Percentiles rank a stretch among this genome's conserved stretches.
These are phyloP conservation scores for Thymus quinquecostatus DNA, from an alignment of 257 asterid species.

Conservation along the genomic window DNA sequence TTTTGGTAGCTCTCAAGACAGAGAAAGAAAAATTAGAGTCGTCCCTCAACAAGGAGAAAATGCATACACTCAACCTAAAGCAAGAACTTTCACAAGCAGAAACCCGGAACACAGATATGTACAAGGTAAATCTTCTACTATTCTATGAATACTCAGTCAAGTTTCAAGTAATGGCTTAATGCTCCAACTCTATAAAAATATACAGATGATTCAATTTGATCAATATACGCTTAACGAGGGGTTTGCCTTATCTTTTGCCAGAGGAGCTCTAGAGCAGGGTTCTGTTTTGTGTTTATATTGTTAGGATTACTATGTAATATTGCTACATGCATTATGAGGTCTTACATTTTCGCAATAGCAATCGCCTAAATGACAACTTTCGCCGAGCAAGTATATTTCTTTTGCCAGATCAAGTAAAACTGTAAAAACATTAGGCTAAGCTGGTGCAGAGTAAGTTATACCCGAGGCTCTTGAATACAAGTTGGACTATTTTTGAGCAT, in stretches of 20 bases:
- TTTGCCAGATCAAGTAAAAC: no score
- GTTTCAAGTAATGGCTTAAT: slow-evolving; percentile 10
- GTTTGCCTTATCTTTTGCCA: slow-evolving; percentile 10
- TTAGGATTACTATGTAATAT: background rate
- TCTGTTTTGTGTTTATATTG: slow-evolving; percentile 11
- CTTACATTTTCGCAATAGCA: background rate
- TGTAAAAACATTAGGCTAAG: no score
- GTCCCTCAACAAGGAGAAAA: slow-evolving; percentile 73
- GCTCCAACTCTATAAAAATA: no score
- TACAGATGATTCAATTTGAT: background rate
- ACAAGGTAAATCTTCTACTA: slow-evolving; percentile 62
- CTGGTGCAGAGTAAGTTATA: slow-evolving; percentile 1
- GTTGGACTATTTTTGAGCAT: slow-evolving; percentile 13
- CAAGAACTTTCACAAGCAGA: slow-evolving; percentile 75
- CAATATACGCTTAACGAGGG: background rate
- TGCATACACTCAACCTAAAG: slow-evolving; percentile 63
- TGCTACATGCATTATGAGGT: background rate
- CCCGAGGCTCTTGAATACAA: background rate
- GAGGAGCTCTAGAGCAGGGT: slow-evolving; percentile 5
- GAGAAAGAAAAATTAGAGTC: slow-evolving; percentile 78
- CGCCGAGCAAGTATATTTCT: background rate
- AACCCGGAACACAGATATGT: slow-evolving; percentile 70
- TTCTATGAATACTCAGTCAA: slow-evolving; percentile 9
- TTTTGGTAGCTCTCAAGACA: slow-evolving; percentile 60
- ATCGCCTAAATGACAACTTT: background rate